Conservation (phyloP, 2,329 filamentous ascomycete species). For the Fusarium tupiense region DNA sequence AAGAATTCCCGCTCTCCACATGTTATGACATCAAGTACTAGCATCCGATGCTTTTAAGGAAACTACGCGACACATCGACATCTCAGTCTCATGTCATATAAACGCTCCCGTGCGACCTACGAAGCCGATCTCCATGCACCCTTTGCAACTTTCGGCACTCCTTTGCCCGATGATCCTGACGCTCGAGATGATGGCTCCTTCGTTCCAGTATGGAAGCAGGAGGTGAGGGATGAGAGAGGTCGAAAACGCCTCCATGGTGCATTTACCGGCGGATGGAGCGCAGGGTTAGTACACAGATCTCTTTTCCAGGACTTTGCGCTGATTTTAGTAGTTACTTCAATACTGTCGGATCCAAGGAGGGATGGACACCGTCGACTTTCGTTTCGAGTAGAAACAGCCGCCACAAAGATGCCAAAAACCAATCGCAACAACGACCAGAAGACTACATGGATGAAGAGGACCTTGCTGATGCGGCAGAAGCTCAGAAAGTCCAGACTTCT, state of each 20-base stretch:
- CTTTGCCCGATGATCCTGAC: conserved; percentile 82
- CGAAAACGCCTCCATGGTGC: conserved; percentile 92
- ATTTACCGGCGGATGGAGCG: conserved; percentile 96
- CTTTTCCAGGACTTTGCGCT: background rate
- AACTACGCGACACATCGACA: conserved; percentile 6
- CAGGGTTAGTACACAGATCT: conserved; percentile 74
- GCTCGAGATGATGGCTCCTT: conserved; percentile 90
- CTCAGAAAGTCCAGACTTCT: conserved; percentile 76
- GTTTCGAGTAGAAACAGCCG: conserved; percentile 88
- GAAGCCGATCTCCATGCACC: conserved; percentile 80
- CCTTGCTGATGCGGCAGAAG: conserved; percentile 84
- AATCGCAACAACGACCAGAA: conserved; percentile 74
- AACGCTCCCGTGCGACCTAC: conserved; percentile 81
- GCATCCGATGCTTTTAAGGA: conserved; percentile 21
- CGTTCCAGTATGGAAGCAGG: conserved; percentile 97
- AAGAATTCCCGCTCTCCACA: background rate
- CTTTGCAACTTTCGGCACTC: conserved; percentile 84
- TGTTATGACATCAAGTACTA: background rate
- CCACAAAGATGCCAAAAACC: conserved; percentile 68
- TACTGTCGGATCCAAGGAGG: conserved; percentile 97
- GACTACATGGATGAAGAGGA: conserved; percentile 99
- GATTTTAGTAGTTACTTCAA: conserved; percentile 81
- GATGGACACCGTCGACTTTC: conserved; percentile 93
- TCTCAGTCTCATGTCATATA: conserved; percentile 71
- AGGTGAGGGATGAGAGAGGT: conserved; percentile 91